These are phyloP conservation scores for Colletotrichum somersetense DNA, from an alignment of 2,329 filamentous ascomycete genomes.

Conservation along the genomic window DNA sequence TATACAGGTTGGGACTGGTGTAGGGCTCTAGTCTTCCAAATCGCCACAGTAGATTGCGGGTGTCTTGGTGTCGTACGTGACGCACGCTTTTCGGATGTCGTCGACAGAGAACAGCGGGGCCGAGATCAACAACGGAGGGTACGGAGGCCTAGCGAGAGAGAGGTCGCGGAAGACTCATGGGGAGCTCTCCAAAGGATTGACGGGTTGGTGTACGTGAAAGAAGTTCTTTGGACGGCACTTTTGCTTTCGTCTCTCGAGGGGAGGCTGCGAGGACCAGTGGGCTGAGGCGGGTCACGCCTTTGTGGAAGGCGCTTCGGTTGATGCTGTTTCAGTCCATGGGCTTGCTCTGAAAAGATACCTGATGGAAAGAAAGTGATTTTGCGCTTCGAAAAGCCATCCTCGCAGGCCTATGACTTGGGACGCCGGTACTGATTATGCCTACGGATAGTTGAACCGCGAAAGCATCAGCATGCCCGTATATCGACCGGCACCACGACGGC, in stretches of 20 bases:
- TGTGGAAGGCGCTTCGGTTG: neutral
- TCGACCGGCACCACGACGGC: neutral
- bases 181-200: neutral
- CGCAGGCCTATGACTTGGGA: neutral
- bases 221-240: too few species aligned
- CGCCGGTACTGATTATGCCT: too few species aligned
- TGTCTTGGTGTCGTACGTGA: neutral
- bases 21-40: too few species aligned
- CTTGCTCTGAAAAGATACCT: neutral
- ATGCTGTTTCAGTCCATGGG: neutral
- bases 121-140: neutral
- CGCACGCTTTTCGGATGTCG: neutral
- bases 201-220: neutral
- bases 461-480: neutral
- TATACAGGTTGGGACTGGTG: too few species aligned
- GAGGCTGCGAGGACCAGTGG: neutral
- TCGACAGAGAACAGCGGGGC: too few species aligned
- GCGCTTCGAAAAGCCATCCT: too few species aligned
- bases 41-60: neutral
- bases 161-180: neutral
- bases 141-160: neutral
- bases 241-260: neutral
- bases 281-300: neutral
- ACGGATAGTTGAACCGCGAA: neutral
- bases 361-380: neutral